Evolutionary conservation across 768 basidiomycete genomes (phyloP).

Genomic region (Sarcomyxa edulis): DNA sequence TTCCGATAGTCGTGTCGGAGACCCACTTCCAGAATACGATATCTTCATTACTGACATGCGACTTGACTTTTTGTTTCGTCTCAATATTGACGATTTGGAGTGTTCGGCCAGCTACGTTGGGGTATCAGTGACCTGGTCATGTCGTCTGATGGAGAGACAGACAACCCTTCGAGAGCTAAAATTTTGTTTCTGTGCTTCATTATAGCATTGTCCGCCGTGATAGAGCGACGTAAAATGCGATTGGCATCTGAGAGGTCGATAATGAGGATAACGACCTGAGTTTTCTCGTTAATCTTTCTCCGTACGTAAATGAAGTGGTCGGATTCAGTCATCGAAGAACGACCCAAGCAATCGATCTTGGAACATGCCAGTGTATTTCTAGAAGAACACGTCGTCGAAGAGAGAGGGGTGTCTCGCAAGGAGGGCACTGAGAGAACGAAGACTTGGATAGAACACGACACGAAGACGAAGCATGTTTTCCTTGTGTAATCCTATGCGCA

Average conservation of each 20-base stretch:
- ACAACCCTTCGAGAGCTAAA: constrained; percentile 84
- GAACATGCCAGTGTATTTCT: constrained; percentile 4
- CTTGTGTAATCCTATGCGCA: too few relatives aligned
- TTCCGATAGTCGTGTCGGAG: constrained; percentile 82
- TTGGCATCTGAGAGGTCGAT: constrained; percentile 97
- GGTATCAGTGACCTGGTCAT: too few relatives aligned
- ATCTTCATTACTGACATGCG: constrained; percentile 90
- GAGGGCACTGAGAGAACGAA: too few relatives aligned
- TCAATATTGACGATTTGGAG: constrained; percentile 98
- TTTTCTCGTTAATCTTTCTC: constrained; percentile 90
- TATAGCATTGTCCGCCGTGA: constrained; percentile 97
- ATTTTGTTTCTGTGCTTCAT: constrained; percentile 98
- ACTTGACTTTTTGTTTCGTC: constrained; percentile 95
- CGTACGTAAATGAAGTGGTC: constrained; percentile 98
- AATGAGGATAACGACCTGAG: constrained; percentile 99
- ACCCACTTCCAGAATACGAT: constrained; percentile 99
- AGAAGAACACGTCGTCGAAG: too few relatives aligned
- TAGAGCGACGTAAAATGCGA: constrained; percentile 92
- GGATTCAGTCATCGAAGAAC: constrained; percentile 91
- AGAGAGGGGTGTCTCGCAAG: too few relatives aligned
- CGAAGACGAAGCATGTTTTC: too few relatives aligned
- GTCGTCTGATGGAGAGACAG: too few relatives aligned
- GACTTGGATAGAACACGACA: too few relatives aligned
- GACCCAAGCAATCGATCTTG: too few relatives aligned
- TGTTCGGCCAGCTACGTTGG: constrained; percentile 84